Conservation (phyloP, 495 filamentous ascomycete genomes). For the Lichina pygmaea region DNA sequence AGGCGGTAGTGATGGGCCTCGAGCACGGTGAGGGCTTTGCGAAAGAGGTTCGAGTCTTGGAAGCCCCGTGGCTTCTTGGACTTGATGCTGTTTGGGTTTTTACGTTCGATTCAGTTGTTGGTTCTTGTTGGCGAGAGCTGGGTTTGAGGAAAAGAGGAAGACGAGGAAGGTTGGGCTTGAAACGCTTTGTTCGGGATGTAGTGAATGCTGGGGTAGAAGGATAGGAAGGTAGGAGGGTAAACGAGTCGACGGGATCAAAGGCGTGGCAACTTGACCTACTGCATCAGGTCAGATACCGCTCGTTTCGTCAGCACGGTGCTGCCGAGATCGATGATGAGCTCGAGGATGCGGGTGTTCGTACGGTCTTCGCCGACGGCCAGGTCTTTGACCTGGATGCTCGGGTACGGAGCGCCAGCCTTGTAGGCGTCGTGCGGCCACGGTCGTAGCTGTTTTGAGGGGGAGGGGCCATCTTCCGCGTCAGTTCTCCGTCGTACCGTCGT, state of each 20-base stretch:
- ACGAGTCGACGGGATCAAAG: neutral
- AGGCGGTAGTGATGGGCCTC: conserved; percentile 78
- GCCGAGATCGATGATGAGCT: conserved; percentile 59
- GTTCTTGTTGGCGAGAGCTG: neutral
- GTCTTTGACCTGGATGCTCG: conserved; percentile 8
- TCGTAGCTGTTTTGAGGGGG: neutral
- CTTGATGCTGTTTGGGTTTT: conserved; percentile 25
- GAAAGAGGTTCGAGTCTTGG: conserved; percentile 47
- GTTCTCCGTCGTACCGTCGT: conserved; percentile 9
- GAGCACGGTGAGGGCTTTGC: conserved; percentile 57
- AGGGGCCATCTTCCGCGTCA: conserved; percentile 14
- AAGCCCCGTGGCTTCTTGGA: conserved; percentile 41
- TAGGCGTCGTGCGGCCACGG: conserved; percentile 7
- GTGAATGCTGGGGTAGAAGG: no score
- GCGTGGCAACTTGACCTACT: conserved; percentile 9
- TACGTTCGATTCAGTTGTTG: neutral
- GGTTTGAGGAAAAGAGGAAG: conserved; percentile 2
- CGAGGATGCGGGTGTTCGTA: conserved; percentile 44
- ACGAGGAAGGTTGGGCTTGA: neutral
- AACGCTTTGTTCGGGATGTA: no score
- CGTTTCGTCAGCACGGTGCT: conserved; percentile 69
- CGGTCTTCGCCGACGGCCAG: conserved; percentile 32
- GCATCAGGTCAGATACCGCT: conserved; percentile 42
- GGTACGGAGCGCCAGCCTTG: neutral
- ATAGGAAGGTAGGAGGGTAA: no score